Base-by-base conservation (phyloP, 345 rosid genomes). In the Euphorbia peplus region DNA sequence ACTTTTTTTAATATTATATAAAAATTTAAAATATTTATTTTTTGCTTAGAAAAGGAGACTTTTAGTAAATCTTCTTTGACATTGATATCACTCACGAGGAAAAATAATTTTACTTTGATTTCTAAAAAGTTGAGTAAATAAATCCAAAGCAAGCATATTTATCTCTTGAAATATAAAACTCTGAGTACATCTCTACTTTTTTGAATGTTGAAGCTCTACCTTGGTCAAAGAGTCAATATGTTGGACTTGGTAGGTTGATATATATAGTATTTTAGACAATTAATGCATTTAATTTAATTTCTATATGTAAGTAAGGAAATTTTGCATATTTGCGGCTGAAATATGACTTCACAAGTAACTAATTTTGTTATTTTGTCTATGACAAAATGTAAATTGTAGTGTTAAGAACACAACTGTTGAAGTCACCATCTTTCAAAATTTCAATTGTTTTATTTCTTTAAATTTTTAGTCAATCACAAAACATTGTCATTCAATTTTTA, bases 191-290 rank as follows among this genome's bases (percentile, higher is more conserved):
- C n/a, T n/a, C n/a, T n/a, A n/a, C n/a, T n/a, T 18, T 44, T 39
- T 44, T 44, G 50, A 44, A 44, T 44, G 50, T 44, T 44, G 50
- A 44, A 44, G 2, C 50, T 12, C 0, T 1, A 29, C 1, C 21
- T 39, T 58, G 41, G 71, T 58, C 64, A 46, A 44, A 57, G 71
- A 44, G 44, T 68, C 63, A 57, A 68, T 0, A 57, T 2, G 71
- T 57, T n/a, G 14, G 22, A 13, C 56, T 41, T 42, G 2, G 2
- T 15, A 15, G 15, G 15, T 37, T 4, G 18, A 28, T 18, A 21
- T n/a, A 1, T 0, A 32, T 32, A 32, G n/a, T 32, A 32, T 32
- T 2, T 32, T 32, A 32, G 6, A n/a, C n/a, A n/a, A n/a, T n/a
- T 32, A 32, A 32, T 32, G 37, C 37, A 32, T 32, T 32, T 32